Evolutionary conservation across 768 basidiomycete genomes (phyloP).

Genomic region (Hysterangium stoloniferum): DNA sequence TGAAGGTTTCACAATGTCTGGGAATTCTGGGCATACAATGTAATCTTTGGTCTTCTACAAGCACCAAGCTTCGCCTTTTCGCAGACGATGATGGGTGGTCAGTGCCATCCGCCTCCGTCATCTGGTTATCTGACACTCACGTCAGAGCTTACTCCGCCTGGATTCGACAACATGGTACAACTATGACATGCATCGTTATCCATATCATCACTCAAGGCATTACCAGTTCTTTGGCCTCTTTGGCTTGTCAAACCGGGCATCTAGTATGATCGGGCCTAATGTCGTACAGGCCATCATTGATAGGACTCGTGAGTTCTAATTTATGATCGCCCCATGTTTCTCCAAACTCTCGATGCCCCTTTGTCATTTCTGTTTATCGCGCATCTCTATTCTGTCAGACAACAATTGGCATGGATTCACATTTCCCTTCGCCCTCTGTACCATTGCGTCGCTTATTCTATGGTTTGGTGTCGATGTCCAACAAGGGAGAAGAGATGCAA

Average conservation of each 20-base stretch:
- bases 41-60: slow-evolving; percentile 75
- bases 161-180: slow-evolving; percentile 80
- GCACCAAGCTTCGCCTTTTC: slow-evolving; percentile 84
- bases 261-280: slow-evolving; percentile 83
- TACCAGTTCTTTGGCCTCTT: slow-evolving; percentile 79
- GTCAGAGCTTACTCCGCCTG: slow-evolving; percentile 70
- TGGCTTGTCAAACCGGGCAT: slow-evolving; percentile 75
- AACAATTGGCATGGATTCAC: slow-evolving; percentile 82
- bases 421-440: slow-evolving; percentile 70
- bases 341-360: too few relatives aligned
- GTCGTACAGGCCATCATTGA: slow-evolving; percentile 81
- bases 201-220: too few relatives aligned
- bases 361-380: too few relatives aligned
- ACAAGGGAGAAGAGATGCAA: slow-evolving; percentile 56
- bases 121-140: neutral
- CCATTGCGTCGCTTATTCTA: slow-evolving; percentile 58
- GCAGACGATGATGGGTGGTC: slow-evolving; percentile 72
- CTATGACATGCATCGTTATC: too few relatives aligned
- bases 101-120: neutral
- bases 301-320: slow-evolving; percentile 15
- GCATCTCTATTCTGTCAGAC: too few relatives aligned
- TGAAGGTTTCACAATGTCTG: slow-evolving; percentile 67
- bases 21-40: slow-evolving; percentile 88
- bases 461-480: slow-evolving; percentile 67
- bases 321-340: too few relatives aligned